These are phyloP conservation scores for Ochetophila trinervis DNA, from an alignment of 306 rosid species.

Conservation along the genomic window DNA sequence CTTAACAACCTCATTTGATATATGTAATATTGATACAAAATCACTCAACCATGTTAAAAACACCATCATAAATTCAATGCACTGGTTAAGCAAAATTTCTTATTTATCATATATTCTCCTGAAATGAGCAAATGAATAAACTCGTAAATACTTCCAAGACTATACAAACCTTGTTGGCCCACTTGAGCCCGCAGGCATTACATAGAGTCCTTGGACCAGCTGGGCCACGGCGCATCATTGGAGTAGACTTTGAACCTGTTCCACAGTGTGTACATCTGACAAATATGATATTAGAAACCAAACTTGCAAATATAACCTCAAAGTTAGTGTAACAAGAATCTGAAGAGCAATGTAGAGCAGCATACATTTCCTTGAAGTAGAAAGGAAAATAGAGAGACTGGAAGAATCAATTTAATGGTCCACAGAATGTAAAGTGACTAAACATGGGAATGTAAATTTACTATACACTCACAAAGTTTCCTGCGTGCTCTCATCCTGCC, in stretches of 20 bases:
- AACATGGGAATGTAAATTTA: background rate
- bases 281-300: background rate
- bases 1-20: too few relatives aligned
- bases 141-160: constrained; percentile 1
- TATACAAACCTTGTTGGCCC: constrained; percentile 53
- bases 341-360: background rate
- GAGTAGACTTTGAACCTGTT: constrained; percentile 49
- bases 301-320: background rate
- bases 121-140: background rate
- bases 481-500: constrained; percentile 46
- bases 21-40: background rate
- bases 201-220: constrained; percentile 52
- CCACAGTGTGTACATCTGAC: constrained; percentile 54
- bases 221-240: constrained; percentile 65
- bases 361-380: background rate
- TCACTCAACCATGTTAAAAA: background rate
- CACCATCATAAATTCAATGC: background rate
- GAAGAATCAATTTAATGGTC: constrained; percentile 8
- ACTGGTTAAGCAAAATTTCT: background rate
- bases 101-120: background rate
- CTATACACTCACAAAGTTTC: constrained; percentile 44
- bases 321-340: constrained; percentile 2
- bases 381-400: constrained; percentile 9
- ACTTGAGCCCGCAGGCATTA: constrained; percentile 57
- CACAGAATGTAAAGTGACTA: background rate